phyloP scores from a whole-genome alignment of 306 rosid species.

The Dryas alaskensis region DNA sequence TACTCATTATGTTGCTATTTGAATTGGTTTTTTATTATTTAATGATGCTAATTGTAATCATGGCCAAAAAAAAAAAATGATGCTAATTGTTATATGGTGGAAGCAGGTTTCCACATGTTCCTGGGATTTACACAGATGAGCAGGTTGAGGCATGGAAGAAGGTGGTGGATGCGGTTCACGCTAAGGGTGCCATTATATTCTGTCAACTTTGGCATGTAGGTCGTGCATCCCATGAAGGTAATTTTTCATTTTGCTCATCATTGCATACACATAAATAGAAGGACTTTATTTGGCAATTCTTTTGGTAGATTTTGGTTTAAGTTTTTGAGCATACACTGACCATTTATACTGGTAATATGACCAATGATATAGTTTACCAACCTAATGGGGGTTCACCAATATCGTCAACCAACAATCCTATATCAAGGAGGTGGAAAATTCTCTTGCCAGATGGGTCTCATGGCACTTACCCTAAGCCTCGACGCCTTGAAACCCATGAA shows the following conservation, averaged over 20 bases:
- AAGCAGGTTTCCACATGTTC: conserved; percentile 52
- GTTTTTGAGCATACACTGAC: background rate
- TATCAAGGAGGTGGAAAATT: conserved; percentile 70
- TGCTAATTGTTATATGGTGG: background rate
- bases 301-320: background rate
- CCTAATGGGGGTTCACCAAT: conserved; percentile 67
- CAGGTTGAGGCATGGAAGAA: conserved; percentile 83
- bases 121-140: conserved; percentile 52
- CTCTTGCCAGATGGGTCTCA: conserved; percentile 77
- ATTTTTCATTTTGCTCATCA: background rate
- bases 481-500: conserved; percentile 45
- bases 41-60: background rate
- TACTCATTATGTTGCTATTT: background rate
- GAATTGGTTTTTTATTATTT: background rate
- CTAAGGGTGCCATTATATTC: conserved; percentile 69
- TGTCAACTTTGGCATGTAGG: conserved; percentile 98
- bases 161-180: conserved; percentile 83
- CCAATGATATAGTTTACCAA: conserved; percentile 57
- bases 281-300: background rate
- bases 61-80: background rate
- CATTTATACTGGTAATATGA: background rate
- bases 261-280: background rate
- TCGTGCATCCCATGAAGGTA: conserved; percentile 78
- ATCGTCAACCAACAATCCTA: conserved; percentile 64
- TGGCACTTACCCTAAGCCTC: conserved; percentile 63